Evolutionary conservation across 768 basidiomycete genomes (phyloP), one percentile per base, ranked within the genome.

Genomic region (Trametes cinnabarina): DNA sequence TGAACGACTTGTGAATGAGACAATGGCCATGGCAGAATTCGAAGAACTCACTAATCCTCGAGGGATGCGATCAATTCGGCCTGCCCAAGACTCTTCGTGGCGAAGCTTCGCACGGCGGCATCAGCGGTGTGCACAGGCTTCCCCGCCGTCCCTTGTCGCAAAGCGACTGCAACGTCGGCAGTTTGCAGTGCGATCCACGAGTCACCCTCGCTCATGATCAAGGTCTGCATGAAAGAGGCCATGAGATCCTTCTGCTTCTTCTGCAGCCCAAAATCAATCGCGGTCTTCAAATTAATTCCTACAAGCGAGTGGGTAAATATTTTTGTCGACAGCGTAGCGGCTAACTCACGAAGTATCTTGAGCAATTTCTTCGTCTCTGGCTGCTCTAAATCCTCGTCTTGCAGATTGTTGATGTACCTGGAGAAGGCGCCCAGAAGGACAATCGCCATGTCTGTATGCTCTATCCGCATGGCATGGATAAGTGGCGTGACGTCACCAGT

Each of bases 121-220:
- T 85, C 84, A 5, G 95, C 92, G 8, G 82, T 80, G 28, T 78
- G 71, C 1, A 97, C 93, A 2, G 95, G 94, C 62, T 84, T 80
- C 1, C 87, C 88, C 50, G 78, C 78, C 15, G 82, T 80, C 0
- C 87, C 88, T 1, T 81, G 77, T 41, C 83, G 82, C 55, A 97
- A 74, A 3, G 92, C 87, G 41, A 87, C 80, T 0, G 85, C 80
- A 52, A 94, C 76, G 44, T 83, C 84, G 17, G 82, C 79, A 3
- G 86, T 81, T 58, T 93, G 84, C 2, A 84, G 79, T 57, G 77
- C 76, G n/a, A 98, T 82, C 91, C 92, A 97, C 60, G 84, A 81
- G 64, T 95, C 91, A 15, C 95, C 95, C 77, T 97, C 94, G 55
- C 90, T 93, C 95, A 98, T 98, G 64, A 98, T 84, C 34, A 98